phyloP scores from a whole-genome alignment of 495 filamentous ascomycete genomes.

The Articulospora tetracladia region DNA sequence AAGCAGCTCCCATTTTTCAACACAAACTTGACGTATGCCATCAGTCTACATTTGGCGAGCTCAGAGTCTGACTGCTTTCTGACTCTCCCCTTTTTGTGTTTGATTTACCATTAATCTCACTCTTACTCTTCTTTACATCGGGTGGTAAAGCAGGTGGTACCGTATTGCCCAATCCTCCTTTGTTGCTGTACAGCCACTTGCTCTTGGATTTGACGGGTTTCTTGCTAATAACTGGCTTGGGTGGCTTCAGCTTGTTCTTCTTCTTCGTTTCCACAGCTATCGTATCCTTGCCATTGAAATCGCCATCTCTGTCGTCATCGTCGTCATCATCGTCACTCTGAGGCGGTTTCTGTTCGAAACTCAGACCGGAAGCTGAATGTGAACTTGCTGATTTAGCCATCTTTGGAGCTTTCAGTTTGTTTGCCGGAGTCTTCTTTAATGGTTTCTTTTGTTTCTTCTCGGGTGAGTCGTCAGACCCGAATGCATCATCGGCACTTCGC shows the following conservation, averaged over 20 bases:
- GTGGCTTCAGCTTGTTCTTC: conserved; percentile 36
- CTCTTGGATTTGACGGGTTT: neutral
- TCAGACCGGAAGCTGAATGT: conserved; percentile 18
- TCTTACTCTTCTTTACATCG: conserved; percentile 6
- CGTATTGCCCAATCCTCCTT: neutral
- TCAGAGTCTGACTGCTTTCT: conserved; percentile 18
- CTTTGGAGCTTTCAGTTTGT: conserved; percentile 22
- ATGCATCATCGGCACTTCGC: conserved; percentile 34
- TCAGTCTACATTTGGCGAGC: conserved; percentile 10
- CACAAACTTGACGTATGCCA: neutral
- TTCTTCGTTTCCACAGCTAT: conserved; percentile 41
- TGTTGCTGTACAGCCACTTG: conserved; percentile 2
- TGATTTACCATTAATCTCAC: conserved; percentile 10
- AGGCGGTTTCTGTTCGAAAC: conserved; percentile 20
- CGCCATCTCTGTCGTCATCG: conserved; percentile 40
- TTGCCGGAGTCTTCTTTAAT: conserved; percentile 16
- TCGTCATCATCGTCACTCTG: conserved; percentile 29
- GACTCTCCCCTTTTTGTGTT: neutral
- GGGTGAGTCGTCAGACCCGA: conserved; percentile 34
- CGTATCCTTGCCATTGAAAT: conserved; percentile 24
- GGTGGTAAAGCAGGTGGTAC: neutral
- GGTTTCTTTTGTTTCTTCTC: conserved; percentile 24
- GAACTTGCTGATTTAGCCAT: conserved; percentile 17
- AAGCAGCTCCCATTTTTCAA: neutral
- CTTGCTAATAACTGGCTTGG: neutral